Percentiles rank a stretch among this genome's conserved stretches.
Conservation (phyloP, 257 asterid species). For the Solanum corneliomulleri region DNA sequence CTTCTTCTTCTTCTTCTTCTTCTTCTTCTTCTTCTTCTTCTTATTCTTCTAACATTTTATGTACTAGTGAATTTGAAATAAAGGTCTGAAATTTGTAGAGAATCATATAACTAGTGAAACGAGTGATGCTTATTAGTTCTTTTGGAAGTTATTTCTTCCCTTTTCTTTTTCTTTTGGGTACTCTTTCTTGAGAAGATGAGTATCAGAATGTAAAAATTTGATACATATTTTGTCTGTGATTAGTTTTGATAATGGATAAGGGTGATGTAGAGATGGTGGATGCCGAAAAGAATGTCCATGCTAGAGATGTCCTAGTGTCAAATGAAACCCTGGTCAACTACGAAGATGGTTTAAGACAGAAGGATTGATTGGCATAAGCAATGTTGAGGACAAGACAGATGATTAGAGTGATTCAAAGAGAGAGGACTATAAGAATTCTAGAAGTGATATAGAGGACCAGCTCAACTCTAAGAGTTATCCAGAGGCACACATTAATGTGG, state of each 20-base stretch:
- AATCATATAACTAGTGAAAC: not conserved
- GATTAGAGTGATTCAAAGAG: slow-evolving; percentile 7
- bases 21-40: no score
- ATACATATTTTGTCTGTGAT: not conserved
- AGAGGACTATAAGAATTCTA: not conserved
- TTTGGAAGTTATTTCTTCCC: not conserved
- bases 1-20: no score
- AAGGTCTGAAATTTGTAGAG: not conserved
- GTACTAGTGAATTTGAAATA: not conserved
- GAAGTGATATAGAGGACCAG: slow-evolving; percentile 11
- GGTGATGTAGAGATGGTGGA: slow-evolving; percentile 42
- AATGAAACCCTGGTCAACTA: no score
- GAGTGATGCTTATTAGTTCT: not conserved
- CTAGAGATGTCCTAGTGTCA: no score
- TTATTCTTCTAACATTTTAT: no score
- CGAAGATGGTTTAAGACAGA: no score
- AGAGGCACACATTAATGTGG: not conserved
- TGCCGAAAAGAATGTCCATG: slow-evolving; percentile 7
- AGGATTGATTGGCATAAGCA: not conserved
- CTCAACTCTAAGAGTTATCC: not conserved
- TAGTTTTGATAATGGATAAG: slow-evolving; percentile 30
- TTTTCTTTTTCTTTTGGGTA: not conserved
- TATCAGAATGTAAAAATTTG: not conserved
- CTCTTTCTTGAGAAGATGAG: not conserved
- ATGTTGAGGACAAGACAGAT: slow-evolving; percentile 4